Conservation (phyloP, 2,329 filamentous ascomycete species). For the Fusarium compactum region DNA sequence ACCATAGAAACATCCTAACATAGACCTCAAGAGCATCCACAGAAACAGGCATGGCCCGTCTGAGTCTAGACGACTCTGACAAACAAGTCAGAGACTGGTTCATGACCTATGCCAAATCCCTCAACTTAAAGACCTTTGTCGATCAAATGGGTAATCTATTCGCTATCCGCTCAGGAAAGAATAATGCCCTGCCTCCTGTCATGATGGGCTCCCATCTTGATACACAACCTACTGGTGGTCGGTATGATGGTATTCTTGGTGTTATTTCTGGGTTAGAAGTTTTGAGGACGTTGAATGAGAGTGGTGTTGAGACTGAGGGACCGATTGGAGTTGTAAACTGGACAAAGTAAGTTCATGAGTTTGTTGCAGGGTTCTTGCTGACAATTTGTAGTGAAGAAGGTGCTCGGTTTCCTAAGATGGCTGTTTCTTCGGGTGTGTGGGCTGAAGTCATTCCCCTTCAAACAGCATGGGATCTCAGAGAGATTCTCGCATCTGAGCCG, state of each 20-base stretch:
- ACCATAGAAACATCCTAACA: accelerated
- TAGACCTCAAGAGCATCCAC: not conserved
- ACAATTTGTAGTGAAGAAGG: not conserved
- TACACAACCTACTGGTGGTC: conserved; percentile 3
- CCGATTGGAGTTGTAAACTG: conserved; percentile 10
- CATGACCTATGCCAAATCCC: conserved; percentile 12
- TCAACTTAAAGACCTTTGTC: not conserved
- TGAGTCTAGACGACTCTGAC: conserved; percentile 8
- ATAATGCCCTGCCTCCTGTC: not conserved
- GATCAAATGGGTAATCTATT: conserved; percentile 16
- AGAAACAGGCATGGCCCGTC: conserved; percentile 12
- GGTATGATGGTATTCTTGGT: conserved; percentile 11
- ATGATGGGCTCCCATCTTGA: conserved; percentile 18
- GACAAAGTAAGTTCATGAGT: not conserved
- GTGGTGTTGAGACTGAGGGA: not conserved
- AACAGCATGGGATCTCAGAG: not conserved
- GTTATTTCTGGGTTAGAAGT: conserved; percentile 6
- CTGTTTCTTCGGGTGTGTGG: conserved; percentile 3
- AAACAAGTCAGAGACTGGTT: conserved; percentile 22
- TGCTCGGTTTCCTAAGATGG: conserved; percentile 17
- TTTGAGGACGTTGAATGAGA: conserved; percentile 1
- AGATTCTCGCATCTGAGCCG: not conserved
- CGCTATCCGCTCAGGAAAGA: not conserved
- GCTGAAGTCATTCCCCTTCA: conserved; percentile 1
- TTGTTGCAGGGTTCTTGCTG: not conserved